Conservation (phyloP, 2,329 filamentous ascomycete genomes). For the Echinosphaeria canescens region DNA sequence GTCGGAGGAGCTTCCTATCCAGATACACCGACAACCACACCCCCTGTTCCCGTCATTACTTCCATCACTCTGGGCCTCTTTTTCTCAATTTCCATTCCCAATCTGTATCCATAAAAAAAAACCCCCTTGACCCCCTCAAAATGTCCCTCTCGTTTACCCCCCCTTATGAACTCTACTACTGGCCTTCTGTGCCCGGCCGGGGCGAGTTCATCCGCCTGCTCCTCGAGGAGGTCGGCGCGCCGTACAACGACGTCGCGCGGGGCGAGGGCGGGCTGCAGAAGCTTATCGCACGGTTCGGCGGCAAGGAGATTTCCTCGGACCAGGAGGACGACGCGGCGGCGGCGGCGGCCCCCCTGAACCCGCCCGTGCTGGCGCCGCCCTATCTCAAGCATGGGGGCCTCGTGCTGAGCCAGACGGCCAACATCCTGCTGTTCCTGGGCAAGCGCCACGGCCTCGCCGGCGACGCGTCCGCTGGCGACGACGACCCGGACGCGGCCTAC, state of each 20-base stretch:
- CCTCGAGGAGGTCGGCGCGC: slow-evolving; percentile 43
- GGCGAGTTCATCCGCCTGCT: slow-evolving; percentile 53
- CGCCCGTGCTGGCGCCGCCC: slow-evolving; percentile 45
- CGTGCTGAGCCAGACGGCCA: slow-evolving; percentile 45
- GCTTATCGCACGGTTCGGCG: slow-evolving; percentile 24
- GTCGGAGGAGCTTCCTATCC: too few species aligned
- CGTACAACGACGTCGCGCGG: slow-evolving; percentile 38
- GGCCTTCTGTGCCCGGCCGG: slow-evolving; percentile 48
- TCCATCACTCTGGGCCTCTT: too few species aligned
- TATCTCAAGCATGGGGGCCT: slow-evolving; percentile 40
- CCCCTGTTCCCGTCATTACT: too few species aligned
- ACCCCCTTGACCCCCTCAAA: too few species aligned
- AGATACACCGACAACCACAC: too few species aligned
- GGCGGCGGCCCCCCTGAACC: slow-evolving; percentile 30
- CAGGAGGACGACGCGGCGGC: too few species aligned
- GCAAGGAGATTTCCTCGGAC: too few species aligned
- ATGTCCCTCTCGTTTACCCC: too few species aligned
- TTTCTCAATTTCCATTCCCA: too few species aligned
- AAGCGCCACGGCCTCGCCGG: slow-evolving; percentile 33
- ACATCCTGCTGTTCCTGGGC: slow-evolving; percentile 51
- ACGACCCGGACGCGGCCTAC: slow-evolving; percentile 21
- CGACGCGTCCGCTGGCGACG: slow-evolving; percentile 11
- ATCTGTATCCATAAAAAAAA: too few species aligned
- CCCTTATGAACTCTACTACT: slow-evolving; percentile 50
- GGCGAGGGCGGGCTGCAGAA: slow-evolving; percentile 23